Conservation (phyloP, 345 rosid genomes). For the Rhodomyrtus tomentosa region DNA sequence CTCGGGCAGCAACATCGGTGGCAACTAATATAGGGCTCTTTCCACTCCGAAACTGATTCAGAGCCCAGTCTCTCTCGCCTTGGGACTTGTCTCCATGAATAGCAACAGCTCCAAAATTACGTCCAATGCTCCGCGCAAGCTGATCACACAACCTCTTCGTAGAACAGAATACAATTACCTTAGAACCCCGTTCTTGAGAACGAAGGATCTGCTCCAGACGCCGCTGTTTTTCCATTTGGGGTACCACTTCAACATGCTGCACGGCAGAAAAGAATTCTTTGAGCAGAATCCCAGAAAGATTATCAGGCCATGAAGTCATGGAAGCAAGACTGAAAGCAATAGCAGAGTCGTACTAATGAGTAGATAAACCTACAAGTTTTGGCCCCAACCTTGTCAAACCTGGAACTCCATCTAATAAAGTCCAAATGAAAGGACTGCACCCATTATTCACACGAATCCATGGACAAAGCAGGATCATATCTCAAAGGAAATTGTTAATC, state of each 20-base stretch:
- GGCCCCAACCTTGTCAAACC: neutral
- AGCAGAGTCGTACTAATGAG: neutral
- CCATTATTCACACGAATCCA: neutral
- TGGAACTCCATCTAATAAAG: neutral
- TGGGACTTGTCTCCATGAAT: conserved; percentile 98
- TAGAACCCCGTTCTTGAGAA: conserved; percentile 87
- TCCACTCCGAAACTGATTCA: conserved; percentile 82
- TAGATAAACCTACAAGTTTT: neutral
- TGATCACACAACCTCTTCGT: conserved; percentile 91
- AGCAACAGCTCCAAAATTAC: conserved; percentile 74
- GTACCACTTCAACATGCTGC: conserved; percentile 88
- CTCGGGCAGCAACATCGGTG: conserved; percentile 98
- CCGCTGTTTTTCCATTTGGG: conserved; percentile 89
- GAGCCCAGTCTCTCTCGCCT: conserved; percentile 91
- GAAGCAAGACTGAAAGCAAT: neutral
- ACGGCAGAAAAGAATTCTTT: neutral
- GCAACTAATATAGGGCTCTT: conserved; percentile 81
- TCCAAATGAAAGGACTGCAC: neutral
- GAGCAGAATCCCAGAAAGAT: neutral
- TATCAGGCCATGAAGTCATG: neutral
- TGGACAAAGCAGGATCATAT: neutral
- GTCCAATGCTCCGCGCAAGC: conserved; percentile 75
- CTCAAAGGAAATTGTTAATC: neutral
- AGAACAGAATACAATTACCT: conserved; percentile 80
- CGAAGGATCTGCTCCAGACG: conserved; percentile 87